Conservation (phyloP, 2,329 filamentous ascomycete species). For the Claviceps africana region DNA sequence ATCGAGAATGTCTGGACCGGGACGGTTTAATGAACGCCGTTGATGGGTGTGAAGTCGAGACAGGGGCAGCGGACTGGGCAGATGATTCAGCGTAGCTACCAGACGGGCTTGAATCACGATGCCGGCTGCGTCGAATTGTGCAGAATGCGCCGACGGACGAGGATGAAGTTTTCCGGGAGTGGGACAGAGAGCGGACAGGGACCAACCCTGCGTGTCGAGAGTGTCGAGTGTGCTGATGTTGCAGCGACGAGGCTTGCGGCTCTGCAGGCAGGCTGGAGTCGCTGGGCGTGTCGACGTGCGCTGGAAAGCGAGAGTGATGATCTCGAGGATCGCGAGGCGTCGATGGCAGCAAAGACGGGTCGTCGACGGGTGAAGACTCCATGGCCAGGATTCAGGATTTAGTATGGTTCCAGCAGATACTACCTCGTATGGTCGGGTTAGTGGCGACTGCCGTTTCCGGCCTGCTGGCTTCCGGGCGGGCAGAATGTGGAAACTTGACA, state of each 20-base stretch:
- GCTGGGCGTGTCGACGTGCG: not conserved
- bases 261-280: not conserved
- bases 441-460: not conserved
- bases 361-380: not conserved
- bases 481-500: not conserved
- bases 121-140: constrained; percentile 38
- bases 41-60: constrained; percentile 30
- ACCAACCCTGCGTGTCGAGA: not conserved
- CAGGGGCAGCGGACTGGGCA: constrained; percentile 43
- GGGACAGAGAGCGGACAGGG: not conserved
- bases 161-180: constrained; percentile 28
- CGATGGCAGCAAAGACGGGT: not conserved
- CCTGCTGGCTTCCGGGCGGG: not conserved
- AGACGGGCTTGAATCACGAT: constrained; percentile 45
- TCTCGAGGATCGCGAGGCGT: not conserved
- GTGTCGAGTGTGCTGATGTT: not conserved
- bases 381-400: too few species aligned
- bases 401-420: too few species aligned
- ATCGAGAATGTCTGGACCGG: constrained; percentile 27
- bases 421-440: not conserved
- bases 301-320: not conserved
- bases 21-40: constrained; percentile 28
- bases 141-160: constrained; percentile 23
- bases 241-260: not conserved
- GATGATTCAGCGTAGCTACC: constrained; percentile 43